Evolutionary conservation across 305 asterid species (phyloP).

Genomic region (Withania somnifera): DNA sequence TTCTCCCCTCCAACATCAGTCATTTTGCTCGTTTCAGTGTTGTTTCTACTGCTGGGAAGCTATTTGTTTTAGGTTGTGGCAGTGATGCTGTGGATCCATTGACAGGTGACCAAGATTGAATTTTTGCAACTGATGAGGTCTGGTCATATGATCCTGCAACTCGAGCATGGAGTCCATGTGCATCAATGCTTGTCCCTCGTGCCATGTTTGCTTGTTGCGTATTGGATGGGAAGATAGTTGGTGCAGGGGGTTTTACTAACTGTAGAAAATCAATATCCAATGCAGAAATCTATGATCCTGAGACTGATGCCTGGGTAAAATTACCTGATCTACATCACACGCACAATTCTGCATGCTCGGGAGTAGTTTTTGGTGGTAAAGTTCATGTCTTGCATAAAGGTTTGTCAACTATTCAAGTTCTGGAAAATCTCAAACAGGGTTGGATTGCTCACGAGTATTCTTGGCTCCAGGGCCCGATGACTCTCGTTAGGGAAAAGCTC

Average conservation of each 20-base stretch:
- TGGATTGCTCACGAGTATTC: constrained; percentile 71
- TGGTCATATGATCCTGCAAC: constrained; percentile 73
- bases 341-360: constrained; percentile 75
- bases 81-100: constrained; percentile 71
- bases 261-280: constrained; percentile 76
- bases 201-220: constrained; percentile 94
- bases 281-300: constrained; percentile 84
- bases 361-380: constrained; percentile 61
- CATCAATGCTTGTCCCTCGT: constrained; percentile 76
- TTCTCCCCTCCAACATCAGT: constrained; percentile 50
- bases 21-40: constrained; percentile 71
- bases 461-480: constrained; percentile 94
- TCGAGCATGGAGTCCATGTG: constrained; percentile 49
- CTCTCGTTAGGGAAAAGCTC: constrained; percentile 66
- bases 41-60: constrained; percentile 57
- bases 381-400: constrained; percentile 92
- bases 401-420: constrained; percentile 60
- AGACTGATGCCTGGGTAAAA: constrained; percentile 55
- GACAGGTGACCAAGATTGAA: constrained; percentile 87
- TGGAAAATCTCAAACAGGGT: constrained; percentile 51
- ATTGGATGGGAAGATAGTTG: constrained; percentile 70
- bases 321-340: constrained; percentile 77
- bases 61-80: constrained; percentile 63
- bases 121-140: constrained; percentile 75
- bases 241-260: constrained; percentile 83